A percentile compares a stretch with the other conserved stretches of the same genome.
These are phyloP conservation scores for Neobulgaria alba DNA, from an alignment of 2,329 filamentous ascomycete species.

Conservation along the genomic window DNA sequence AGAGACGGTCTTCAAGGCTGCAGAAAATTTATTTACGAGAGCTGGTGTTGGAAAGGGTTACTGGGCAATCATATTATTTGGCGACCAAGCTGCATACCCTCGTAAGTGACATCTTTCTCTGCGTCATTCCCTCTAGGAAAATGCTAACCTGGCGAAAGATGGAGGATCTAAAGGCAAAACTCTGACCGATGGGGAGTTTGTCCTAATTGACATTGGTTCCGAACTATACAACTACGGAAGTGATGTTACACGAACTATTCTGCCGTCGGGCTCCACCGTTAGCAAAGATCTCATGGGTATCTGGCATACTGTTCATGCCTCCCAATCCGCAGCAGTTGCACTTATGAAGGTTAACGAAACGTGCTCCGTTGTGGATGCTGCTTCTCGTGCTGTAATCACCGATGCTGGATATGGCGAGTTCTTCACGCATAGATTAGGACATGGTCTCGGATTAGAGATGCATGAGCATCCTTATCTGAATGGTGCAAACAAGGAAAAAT, in stretches of 20 bases:
- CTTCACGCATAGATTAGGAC: slow-evolving; percentile 54
- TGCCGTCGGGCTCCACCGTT: slow-evolving; percentile 14
- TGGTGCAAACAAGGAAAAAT: slow-evolving; percentile 44
- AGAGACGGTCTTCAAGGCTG: slow-evolving; percentile 43
- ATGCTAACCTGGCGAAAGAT: slow-evolving; percentile 8
- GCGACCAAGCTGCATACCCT: slow-evolving; percentile 32
- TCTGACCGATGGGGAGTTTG: slow-evolving; percentile 44
- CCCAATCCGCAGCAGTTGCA: slow-evolving; percentile 45
- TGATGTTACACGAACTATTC: slow-evolving; percentile 53
- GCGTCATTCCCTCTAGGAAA: not conserved
- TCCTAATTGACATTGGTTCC: slow-evolving; percentile 50
- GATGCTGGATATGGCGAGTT: slow-evolving; percentile 39
- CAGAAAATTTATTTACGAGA: slow-evolving; percentile 42
- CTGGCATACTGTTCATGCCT: slow-evolving; percentile 50
- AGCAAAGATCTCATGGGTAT: slow-evolving; percentile 34
- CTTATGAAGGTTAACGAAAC: slow-evolving; percentile 43
- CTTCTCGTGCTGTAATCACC: slow-evolving; percentile 44
- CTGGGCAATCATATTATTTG: slow-evolving; percentile 56
- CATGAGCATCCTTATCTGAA: slow-evolving; percentile 58
- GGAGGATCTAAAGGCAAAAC: slow-evolving; percentile 36
- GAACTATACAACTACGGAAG: slow-evolving; percentile 53
- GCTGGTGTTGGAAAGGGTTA: slow-evolving; percentile 45
- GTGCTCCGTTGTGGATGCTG: slow-evolving; percentile 51
- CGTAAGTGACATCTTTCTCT: slow-evolving; percentile 6
- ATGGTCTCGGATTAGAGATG: slow-evolving; percentile 57